A percentile compares a stretch with the other conserved stretches of the same genome.
phyloP scores from a whole-genome alignment of 768 basidiomycete species.

The Butyriboletus loyo region DNA sequence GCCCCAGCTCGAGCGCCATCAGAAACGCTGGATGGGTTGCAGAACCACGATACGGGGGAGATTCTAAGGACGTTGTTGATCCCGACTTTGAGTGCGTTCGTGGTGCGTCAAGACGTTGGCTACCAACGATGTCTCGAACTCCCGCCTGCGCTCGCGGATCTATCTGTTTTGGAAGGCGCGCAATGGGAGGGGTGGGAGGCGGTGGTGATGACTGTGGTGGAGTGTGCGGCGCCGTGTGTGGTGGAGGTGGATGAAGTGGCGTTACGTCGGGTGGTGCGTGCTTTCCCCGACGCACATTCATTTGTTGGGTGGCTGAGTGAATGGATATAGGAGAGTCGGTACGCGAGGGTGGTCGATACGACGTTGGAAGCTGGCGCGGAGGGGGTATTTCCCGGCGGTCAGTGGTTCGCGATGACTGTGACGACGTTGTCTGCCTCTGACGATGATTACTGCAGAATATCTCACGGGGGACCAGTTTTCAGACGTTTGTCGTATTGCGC shows the following conservation, averaged over 20 bases:
- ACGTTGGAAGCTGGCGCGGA: slow-evolving; percentile 46
- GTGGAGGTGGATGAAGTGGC: slow-evolving; percentile 50
- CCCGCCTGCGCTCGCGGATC: slow-evolving; percentile 49
- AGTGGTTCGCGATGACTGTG: not conserved
- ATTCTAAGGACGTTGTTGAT: slow-evolving; percentile 64
- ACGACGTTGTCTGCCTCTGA: not conserved
- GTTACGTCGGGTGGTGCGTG: slow-evolving; percentile 47
- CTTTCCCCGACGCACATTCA: not conserved
- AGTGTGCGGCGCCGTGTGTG: slow-evolving; percentile 54
- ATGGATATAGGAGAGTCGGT: slow-evolving; percentile 37
- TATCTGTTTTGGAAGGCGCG: slow-evolving; percentile 50
- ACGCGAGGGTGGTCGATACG: slow-evolving; percentile 50
- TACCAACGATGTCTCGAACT: slow-evolving; percentile 47
- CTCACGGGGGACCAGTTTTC: slow-evolving; percentile 63
- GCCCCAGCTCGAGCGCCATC: slow-evolving; percentile 2
- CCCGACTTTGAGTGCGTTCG: slow-evolving; percentile 63
- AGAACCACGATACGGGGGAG: slow-evolving; percentile 43
- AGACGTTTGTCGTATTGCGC: slow-evolving; percentile 49
- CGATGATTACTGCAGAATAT: slow-evolving; percentile 44
- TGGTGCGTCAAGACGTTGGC: slow-evolving; percentile 46
- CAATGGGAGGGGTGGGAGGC: slow-evolving; percentile 56
- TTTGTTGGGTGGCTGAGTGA: not conserved
- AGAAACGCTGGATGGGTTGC: not conserved
- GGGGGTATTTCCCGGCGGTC: slow-evolving; percentile 48
- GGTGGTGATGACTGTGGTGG: slow-evolving; percentile 48